A percentile compares a stretch with the other conserved stretches of the same genome.
Conservation (phyloP, 1,284 basidiomycete species). For the Phenoliferia sp. region DNA sequence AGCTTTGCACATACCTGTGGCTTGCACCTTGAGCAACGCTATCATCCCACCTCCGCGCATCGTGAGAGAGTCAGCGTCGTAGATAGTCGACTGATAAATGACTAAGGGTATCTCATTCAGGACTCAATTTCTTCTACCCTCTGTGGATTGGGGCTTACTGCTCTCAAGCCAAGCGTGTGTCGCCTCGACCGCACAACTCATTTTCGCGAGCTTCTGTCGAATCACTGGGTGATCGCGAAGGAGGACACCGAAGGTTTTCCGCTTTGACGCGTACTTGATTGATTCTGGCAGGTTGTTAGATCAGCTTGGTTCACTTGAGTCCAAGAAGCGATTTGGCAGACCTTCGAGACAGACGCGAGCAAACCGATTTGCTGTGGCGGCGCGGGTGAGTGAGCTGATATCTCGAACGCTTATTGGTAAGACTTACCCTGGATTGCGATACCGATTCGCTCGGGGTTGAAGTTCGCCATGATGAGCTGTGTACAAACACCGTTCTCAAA, state of each 20-base stretch:
- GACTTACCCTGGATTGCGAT: constrained; percentile 30
- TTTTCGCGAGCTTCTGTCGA: constrained; percentile 35
- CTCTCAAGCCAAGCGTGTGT: constrained; percentile 33
- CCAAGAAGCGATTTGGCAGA: constrained; percentile 9
- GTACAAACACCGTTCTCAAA: no score
- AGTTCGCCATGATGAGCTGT: constrained; percentile 30
- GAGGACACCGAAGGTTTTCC: constrained; percentile 34
- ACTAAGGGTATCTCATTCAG: constrained; percentile 7
- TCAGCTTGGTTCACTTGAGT: background rate
- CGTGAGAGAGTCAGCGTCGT: constrained; percentile 27
- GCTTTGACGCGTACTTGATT: constrained; percentile 34
- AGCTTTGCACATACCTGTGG: constrained; percentile 21
- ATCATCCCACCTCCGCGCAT: constrained; percentile 29
- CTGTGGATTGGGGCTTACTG: background rate
- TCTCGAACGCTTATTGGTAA: no score
- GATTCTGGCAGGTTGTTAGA: background rate
- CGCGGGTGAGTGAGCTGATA: no score
- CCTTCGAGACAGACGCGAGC: constrained; percentile 27
- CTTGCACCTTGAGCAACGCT: constrained; percentile 31
- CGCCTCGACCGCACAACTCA: constrained; percentile 32
- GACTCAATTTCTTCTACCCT: background rate
- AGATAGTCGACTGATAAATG: constrained; percentile 24
- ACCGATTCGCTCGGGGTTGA: constrained; percentile 23
- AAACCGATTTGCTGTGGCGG: constrained; percentile 28
- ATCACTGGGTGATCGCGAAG: constrained; percentile 38